Conservation (phyloP, 2,329 filamentous ascomycete species). For the Epichloe uncinata region DNA sequence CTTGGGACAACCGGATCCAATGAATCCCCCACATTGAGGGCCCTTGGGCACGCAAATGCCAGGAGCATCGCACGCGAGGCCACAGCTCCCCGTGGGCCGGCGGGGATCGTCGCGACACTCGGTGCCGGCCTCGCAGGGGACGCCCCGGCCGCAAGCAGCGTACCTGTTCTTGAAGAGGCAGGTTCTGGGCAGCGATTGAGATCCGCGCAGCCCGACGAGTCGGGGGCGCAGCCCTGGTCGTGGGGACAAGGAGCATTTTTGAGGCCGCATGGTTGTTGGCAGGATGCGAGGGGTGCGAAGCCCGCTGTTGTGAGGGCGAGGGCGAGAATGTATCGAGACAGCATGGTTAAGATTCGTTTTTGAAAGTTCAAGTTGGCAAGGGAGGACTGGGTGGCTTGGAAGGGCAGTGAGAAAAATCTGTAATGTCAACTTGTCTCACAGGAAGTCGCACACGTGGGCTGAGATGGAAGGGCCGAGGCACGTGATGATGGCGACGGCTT, state of each 20-base stretch:
- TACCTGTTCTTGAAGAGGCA: conserved; percentile 20
- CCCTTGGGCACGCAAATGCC: conserved; percentile 20
- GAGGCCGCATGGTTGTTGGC: conserved; percentile 14
- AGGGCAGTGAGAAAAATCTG: background rate
- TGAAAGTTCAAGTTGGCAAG: background rate
- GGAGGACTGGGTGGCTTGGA: background rate
- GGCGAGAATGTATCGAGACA: conserved; percentile 11
- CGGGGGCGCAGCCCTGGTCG: conserved; percentile 15
- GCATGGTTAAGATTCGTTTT: conserved; percentile 8
- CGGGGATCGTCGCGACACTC: conserved; percentile 23
- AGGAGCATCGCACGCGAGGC: conserved; percentile 21
- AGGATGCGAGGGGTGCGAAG: conserved; percentile 5
- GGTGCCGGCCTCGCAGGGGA: conserved; percentile 12
- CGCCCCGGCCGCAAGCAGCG: conserved; percentile 18
- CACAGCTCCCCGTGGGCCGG: conserved; percentile 13
- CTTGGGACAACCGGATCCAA: conserved; percentile 14
- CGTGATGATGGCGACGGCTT: no score
- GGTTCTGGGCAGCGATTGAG: conserved; percentile 14
- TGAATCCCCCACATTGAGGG: conserved; percentile 16
- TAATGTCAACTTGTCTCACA: no score
- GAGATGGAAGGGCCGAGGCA: no score
- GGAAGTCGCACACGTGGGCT: no score
- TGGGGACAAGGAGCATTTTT: conserved; percentile 16
- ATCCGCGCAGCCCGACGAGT: conserved; percentile 12
- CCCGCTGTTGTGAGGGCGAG: conserved; percentile 9